Conservation (phyloP, 345 rosid species). For the Hypericum perforatum region DNA sequence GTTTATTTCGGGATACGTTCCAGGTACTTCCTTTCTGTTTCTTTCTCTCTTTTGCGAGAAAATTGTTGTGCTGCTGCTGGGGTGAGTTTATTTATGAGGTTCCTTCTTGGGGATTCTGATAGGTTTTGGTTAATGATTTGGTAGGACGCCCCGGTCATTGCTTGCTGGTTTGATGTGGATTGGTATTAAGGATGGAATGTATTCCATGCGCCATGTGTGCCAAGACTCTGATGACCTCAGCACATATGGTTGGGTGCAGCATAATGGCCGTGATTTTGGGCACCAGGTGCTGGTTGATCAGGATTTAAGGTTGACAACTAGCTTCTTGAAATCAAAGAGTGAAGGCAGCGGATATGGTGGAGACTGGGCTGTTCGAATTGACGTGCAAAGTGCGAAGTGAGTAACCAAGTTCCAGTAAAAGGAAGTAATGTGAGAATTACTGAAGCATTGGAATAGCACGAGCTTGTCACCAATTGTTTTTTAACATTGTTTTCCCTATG, state of each 20-base stretch:
- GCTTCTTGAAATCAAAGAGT: slow-evolving; percentile 67
- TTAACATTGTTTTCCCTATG: background rate
- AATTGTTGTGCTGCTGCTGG: too few relatives aligned
- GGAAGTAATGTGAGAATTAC: background rate
- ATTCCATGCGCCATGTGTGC: slow-evolving; percentile 65
- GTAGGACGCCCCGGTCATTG: slow-evolving; percentile 68
- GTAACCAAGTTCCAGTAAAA: slow-evolving; percentile 2
- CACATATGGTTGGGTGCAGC: slow-evolving; percentile 75
- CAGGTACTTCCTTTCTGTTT: slow-evolving; percentile 27
- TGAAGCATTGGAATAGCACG: background rate
- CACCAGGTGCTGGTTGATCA: slow-evolving; percentile 64
- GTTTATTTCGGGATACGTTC: slow-evolving; percentile 82
- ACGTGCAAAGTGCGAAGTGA: slow-evolving; percentile 41
- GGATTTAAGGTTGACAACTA: slow-evolving; percentile 50
- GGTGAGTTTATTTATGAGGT: too few relatives aligned
- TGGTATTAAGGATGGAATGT: slow-evolving; percentile 60
- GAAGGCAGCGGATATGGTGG: slow-evolving; percentile 86
- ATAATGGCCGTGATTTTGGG: slow-evolving; percentile 86
- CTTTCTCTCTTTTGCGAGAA: too few relatives aligned
- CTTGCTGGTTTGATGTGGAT: slow-evolving; percentile 94
- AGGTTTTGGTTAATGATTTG: background rate
- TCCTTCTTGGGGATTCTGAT: too few relatives aligned
- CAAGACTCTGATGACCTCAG: slow-evolving; percentile 58
- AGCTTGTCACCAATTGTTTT: background rate
- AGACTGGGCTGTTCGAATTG: slow-evolving; percentile 77